Base-by-base conservation (phyloP, 2,329 filamentous ascomycete species). In the Cadophora malorum region DNA sequence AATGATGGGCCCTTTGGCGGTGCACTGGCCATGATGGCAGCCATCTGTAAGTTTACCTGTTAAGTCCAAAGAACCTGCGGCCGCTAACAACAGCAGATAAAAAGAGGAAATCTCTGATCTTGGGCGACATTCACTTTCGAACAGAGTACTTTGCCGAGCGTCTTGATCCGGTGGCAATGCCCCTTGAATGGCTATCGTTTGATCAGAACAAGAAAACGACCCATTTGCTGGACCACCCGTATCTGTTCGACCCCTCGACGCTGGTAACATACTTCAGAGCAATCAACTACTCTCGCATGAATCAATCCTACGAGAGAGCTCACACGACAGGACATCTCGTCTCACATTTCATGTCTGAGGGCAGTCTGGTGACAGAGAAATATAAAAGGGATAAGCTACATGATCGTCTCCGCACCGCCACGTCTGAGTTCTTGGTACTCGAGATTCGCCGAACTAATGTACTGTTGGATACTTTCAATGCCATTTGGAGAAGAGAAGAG, bases 201-300 rank as follows among this genome's bases (percentile, higher is more conserved):
- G 81, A 81, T 2, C 82, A 86, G 0, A 89, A 88, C 38, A 87
- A 84, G 68, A 88, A 89, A 72, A 87, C 82, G 33, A 81, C 90
- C 25, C 94, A 97, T 78, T 81, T 98, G 0, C 81, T 98, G 3
- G 90, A 94, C 67, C 93, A 91, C 71, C 88, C 92, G 0, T 96
- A 91, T 76, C 83, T 98, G 0, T 97, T 97, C 74, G 88, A 86
- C 23, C 85, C 90, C 0, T 84, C 89, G 0, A 88, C 88, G 1
- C 81, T 97, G 2, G 90, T 97, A 2, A 89, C 88, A 0, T 97
- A 94, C 77, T 97, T 98, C 78, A 90, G 95, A 21, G 88, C 93
- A 4, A 90, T 97, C 75, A 97, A 97, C 76, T 93, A 96, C 74
- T 88, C 92, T 0, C 86, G 86, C 19, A 98, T 98, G 95, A 92